Conservation (phyloP, 2,329 filamentous ascomycete species). For the Diaporthe ampelina region DNA sequence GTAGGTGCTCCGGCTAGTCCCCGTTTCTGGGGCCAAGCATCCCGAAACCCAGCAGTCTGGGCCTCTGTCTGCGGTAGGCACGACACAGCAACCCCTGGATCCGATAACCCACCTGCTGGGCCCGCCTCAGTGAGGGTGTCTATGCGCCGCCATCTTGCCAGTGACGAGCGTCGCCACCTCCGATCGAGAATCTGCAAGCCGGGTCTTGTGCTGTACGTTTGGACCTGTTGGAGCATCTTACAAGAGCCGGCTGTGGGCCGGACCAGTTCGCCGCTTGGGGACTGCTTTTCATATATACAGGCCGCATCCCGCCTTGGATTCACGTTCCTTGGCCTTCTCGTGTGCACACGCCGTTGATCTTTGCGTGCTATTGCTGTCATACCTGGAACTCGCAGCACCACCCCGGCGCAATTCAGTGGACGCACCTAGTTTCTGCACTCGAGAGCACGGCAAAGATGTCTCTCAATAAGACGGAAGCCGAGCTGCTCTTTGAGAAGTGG, state of each 20-base stretch:
- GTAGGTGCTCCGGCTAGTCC: conserved; percentile 35
- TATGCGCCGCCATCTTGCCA: background rate
- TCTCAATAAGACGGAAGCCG: conserved; percentile 1
- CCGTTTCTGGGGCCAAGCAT: conserved; percentile 2
- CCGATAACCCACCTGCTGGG: conserved; percentile 16
- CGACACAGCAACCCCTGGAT: conserved; percentile 4
- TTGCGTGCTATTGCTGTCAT: background rate
- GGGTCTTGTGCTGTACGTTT: conserved; percentile 32
- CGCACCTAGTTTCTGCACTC: background rate
- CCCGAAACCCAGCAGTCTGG: conserved; percentile 19
- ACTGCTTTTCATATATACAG: conserved; percentile 14
- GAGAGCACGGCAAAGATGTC: conserved; percentile 29
- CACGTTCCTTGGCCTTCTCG: background rate
- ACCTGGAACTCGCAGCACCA: background rate
- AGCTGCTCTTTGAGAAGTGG: conserved; percentile 55
- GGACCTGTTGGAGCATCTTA: conserved; percentile 16
- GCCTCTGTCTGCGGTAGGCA: conserved; percentile 16
- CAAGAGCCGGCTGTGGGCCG: background rate
- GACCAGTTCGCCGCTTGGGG: background rate
- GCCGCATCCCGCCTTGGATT: background rate
- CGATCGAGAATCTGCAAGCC: conserved; percentile 16
- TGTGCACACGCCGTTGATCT: background rate
- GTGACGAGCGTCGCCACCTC: conserved; percentile 20
- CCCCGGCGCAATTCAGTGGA: background rate
- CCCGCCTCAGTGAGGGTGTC: conserved; percentile 11